A percentile compares a stretch with the other conserved stretches of the same genome.
phyloP scores from a whole-genome alignment of 345 rosid species.

The Crucihimalaya himalaica region DNA sequence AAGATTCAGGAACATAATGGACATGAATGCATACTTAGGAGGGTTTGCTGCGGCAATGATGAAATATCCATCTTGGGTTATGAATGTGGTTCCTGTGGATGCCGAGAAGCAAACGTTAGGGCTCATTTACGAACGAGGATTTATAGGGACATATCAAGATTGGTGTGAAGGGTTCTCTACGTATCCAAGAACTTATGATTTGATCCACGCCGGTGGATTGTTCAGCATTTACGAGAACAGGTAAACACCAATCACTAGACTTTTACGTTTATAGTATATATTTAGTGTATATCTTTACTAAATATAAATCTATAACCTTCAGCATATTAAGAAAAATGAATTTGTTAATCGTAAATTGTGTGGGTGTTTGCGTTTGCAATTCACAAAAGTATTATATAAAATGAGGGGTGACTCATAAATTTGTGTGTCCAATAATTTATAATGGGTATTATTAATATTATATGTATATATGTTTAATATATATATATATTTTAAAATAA shows the following conservation, averaged over 20 bases:
- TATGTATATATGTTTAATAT: background rate
- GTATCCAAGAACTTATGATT: slow-evolving; percentile 96
- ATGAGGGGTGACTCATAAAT: background rate
- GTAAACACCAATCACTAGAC: slow-evolving; percentile 38
- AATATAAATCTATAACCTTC: background rate
- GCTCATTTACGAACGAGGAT: slow-evolving; percentile 73
- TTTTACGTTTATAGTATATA: background rate
- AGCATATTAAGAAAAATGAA: background rate
- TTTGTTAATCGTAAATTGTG: background rate
- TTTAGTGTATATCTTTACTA: background rate
- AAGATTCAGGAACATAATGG: slow-evolving; percentile 84
- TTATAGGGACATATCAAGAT: slow-evolving; percentile 85
- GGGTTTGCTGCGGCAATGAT: slow-evolving; percentile 80
- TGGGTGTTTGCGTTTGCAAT: background rate
- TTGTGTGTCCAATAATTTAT: background rate
- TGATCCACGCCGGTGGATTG: slow-evolving; percentile 79
- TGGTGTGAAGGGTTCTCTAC: slow-evolving; percentile 99
- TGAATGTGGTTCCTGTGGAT: slow-evolving; percentile 85
- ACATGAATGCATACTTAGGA: slow-evolving; percentile 93
- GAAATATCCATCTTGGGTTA: slow-evolving; percentile 86
- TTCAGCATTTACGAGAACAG: slow-evolving; percentile 85
- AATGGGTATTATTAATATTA: background rate
- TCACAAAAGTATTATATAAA: background rate
- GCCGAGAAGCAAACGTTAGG: slow-evolving; percentile 78
- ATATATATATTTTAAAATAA: background rate